A percentile compares a stretch with the other conserved stretches of the same genome.
These are phyloP conservation scores for Spongispora temasekensis DNA, from an alignment of 1,284 basidiomycete genomes.

Conservation along the genomic window DNA sequence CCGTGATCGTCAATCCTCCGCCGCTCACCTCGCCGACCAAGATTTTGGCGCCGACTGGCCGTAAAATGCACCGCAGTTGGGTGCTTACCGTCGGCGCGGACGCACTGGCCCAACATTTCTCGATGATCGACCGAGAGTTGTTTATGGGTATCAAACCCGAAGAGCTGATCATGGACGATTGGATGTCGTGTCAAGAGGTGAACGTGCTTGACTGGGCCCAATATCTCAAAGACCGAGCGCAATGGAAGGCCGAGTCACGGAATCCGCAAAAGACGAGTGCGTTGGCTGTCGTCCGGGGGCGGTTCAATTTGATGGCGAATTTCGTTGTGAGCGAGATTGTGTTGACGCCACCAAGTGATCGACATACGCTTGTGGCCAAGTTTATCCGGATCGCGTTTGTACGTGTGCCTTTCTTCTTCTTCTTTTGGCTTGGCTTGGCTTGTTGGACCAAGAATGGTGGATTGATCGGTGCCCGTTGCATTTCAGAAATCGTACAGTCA, in stretches of 20 bases:
- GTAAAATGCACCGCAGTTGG: constrained; percentile 63
- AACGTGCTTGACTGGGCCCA: constrained; percentile 83
- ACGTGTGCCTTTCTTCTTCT: constrained; percentile 31
- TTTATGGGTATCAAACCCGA: constrained; percentile 83
- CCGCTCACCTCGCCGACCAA: constrained; percentile 35
- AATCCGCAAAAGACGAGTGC: constrained; percentile 65
- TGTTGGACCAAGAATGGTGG: not conserved
- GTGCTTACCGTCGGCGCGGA: constrained; percentile 61
- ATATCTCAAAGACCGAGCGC: constrained; percentile 75
- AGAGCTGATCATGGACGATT: constrained; percentile 74
- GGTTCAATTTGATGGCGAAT: constrained; percentile 86
- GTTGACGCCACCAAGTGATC: constrained; percentile 64
- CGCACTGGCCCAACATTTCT: constrained; percentile 75
- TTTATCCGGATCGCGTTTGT: constrained; percentile 89
- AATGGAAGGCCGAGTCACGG: constrained; percentile 65
- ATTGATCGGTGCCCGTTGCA: constrained; percentile 7
- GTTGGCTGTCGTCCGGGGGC: constrained; percentile 75
- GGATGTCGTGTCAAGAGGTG: constrained; percentile 61
- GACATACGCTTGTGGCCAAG: constrained; percentile 71
- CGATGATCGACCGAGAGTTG: constrained; percentile 86
- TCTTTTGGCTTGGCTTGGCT: too few relatives aligned
- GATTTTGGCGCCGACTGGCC: constrained; percentile 27
- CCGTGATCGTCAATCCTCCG: constrained; percentile 9
- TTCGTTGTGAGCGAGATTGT: constrained; percentile 83
- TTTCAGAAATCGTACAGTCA: constrained; percentile 79